Base-by-base conservation (phyloP, 768 basidiomycete species). In the Pleurotus giganteus region DNA sequence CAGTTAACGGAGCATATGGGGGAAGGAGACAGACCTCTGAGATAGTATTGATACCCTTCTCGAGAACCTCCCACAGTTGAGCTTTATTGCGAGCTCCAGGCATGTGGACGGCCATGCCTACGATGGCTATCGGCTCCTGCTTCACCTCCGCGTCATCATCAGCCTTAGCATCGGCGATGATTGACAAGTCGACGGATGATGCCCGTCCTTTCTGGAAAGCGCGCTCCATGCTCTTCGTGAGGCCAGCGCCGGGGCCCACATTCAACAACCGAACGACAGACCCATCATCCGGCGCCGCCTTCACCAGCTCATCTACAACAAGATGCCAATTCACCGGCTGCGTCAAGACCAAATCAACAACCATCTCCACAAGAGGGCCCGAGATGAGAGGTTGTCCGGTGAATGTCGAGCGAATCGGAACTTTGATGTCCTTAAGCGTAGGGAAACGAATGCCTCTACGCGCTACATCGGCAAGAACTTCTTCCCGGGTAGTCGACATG, bases 91-190 rank as follows among this genome's bases (percentile, higher is more conserved):
- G 59, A 2, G 86, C 85, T 3, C 85, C 82, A 15, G 78, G 78
- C 70, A 79, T 70, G 46, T 76, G 79, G 39, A 82, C 74, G 0
- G 86, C 83, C 85, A 89, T 88, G 4, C 89, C 89, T 44, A 89
- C 71, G 54, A 90, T 80, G 0, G 88, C 89, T 44, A 90, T 80
- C 2, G 82, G 77, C 43, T 81, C 76, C 39, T 41, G 39, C 19
- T 41, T 41, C 24, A 21, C 4, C 6, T 26, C 28, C 1, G 45
- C 39, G 11, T 56, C 57, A 19, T 39, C 53, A 17, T 5, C n/a
- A 41, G 19, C 19, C 8, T 41, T 32, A 13, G 13, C 19, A n/a
- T 41, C 39, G 15, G 39, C 6, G 19, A 17, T n/a, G 23, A 58
- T 50, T 27, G 65, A 61, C 21, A 65, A 50, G 51, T 74, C 65